Evolutionary conservation across 768 basidiomycete species (phyloP).

Genomic region (Boletellus ananiceps): DNA sequence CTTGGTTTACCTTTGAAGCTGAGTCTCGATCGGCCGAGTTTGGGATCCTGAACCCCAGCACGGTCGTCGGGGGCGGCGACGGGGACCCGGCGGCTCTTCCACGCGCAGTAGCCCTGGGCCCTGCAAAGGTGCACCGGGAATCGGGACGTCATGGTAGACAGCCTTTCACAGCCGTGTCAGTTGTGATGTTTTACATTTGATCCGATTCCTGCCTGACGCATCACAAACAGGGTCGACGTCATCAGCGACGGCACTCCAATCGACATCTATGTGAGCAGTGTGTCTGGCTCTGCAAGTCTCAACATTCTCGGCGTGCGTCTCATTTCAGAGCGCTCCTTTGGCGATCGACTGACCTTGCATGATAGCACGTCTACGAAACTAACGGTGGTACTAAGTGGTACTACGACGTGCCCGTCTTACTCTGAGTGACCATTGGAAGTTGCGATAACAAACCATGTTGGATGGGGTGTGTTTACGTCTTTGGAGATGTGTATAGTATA

Average conservation of each 20-base stretch:
- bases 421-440: background rate
- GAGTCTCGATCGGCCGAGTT: conserved; percentile 1
- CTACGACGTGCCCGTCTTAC: background rate
- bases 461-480: background rate
- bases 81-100: background rate
- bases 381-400: background rate
- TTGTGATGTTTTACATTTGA: background rate
- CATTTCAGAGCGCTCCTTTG: background rate
- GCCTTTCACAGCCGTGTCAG: background rate
- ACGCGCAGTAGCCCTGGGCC: background rate
- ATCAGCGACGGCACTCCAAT: conserved; percentile 5
- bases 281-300: conserved; percentile 1
- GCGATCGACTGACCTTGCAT: background rate
- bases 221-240: background rate
- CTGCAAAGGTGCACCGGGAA: conserved; percentile 2
- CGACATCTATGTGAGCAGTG: conserved; percentile 1
- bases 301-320: conserved; percentile 1
- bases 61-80: conserved; percentile 4
- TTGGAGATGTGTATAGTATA: too few relatives aligned
- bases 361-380: background rate
- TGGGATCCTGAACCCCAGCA: conserved; percentile 3
- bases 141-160: background rate
- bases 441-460: background rate
- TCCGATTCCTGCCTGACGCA: background rate
- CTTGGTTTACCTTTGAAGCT: conserved; percentile 2